A percentile compares a stretch with the other conserved stretches of the same genome.
These are phyloP conservation scores for Leccinum boreale DNA, from an alignment of 768 basidiomycete genomes.

Conservation along the genomic window DNA sequence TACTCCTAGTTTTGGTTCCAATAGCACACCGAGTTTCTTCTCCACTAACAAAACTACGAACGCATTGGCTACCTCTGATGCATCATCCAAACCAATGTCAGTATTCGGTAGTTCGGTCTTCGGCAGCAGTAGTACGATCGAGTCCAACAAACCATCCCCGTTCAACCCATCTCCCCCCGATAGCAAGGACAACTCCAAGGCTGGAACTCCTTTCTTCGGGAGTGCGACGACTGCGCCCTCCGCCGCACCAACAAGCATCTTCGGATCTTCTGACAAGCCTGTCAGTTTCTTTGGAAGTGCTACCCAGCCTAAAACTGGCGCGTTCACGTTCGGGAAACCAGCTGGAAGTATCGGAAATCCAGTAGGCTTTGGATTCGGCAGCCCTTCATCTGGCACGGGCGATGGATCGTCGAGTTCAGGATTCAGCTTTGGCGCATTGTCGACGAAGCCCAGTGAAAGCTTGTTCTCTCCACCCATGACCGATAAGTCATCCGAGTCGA, in stretches of 20 bases:
- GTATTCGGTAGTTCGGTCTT: constrained; percentile 26
- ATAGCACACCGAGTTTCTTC: constrained; percentile 23
- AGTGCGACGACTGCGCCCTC: constrained; percentile 8
- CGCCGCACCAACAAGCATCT: constrained; percentile 15
- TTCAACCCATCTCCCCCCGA: constrained; percentile 12
- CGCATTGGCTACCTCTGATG: constrained; percentile 21
- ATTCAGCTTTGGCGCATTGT: constrained; percentile 24
- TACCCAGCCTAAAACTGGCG: constrained; percentile 22
- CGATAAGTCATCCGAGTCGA: constrained; percentile 30
- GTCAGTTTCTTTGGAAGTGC: constrained; percentile 28
- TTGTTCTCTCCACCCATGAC: constrained; percentile 27
- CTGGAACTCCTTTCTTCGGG: constrained; percentile 18
- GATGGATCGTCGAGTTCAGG: constrained; percentile 17
- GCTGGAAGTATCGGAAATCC: constrained; percentile 59
- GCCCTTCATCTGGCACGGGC: constrained; percentile 16
- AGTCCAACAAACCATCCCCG: constrained; percentile 11
- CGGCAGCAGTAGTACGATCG: constrained; percentile 14
- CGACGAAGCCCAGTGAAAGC: constrained; percentile 21
- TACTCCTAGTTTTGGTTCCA: constrained; percentile 15
- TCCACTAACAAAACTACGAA: constrained; percentile 13
- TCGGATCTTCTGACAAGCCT: constrained; percentile 25
- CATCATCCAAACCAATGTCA: constrained; percentile 19
- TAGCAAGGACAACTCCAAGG: constrained; percentile 15
- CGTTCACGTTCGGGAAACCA: constrained; percentile 30
- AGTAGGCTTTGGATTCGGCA: constrained; percentile 54